phyloP scores from a whole-genome alignment of 768 basidiomycete species.

The Termitomyces sp. region DNA sequence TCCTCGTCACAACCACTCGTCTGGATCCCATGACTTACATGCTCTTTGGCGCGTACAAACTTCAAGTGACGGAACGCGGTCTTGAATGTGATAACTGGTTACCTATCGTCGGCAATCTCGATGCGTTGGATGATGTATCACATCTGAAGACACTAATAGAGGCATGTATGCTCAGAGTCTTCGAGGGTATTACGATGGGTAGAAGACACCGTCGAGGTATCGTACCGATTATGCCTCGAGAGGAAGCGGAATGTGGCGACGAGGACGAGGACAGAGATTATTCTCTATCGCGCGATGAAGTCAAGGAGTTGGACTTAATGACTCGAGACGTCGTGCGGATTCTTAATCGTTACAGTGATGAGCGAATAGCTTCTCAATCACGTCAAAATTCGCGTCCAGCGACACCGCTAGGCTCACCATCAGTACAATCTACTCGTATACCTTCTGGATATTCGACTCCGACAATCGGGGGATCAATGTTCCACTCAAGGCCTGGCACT shows the following conservation, averaged over 20 bases:
- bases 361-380: slow-evolving; percentile 54
- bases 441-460: slow-evolving; percentile 61
- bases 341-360: slow-evolving; percentile 66
- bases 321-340: slow-evolving; percentile 72
- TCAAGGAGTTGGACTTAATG: slow-evolving; percentile 70
- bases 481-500: slow-evolving; percentile 57
- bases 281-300: slow-evolving; percentile 61
- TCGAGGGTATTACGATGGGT: slow-evolving; percentile 70
- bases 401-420: slow-evolving; percentile 57
- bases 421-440: slow-evolving; percentile 29
- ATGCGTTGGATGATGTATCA: slow-evolving; percentile 79
- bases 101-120: slow-evolving; percentile 69
- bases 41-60: slow-evolving; percentile 83
- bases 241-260: slow-evolving; percentile 55
- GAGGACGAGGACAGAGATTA: slow-evolving; percentile 48
- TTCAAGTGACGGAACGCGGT: slow-evolving; percentile 64
- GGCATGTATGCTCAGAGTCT: slow-evolving; percentile 82
- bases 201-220: slow-evolving; percentile 28
- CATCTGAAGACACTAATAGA: slow-evolving; percentile 78
- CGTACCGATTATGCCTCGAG: slow-evolving; percentile 33
- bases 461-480: slow-evolving; percentile 33
- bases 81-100: slow-evolving; percentile 90
- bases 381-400: slow-evolving; percentile 59
- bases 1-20: slow-evolving; percentile 75
- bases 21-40: slow-evolving; percentile 87